Evolutionary conservation across 2,329 filamentous ascomycete genomes (phyloP).

Genomic region (Ascochyta clinopodiicola): DNA sequence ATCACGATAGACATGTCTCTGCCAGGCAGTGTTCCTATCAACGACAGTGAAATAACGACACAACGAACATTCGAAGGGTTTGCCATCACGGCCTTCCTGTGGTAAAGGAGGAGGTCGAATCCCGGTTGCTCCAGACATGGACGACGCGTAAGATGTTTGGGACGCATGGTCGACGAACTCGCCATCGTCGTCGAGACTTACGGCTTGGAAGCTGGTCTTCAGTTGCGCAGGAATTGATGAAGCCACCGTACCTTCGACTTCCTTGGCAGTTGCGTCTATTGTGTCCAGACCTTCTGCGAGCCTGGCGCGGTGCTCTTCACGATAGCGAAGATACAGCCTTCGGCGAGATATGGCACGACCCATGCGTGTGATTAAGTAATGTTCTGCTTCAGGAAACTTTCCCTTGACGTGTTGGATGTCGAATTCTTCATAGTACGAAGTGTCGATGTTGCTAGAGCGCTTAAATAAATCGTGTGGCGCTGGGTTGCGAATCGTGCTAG

Average conservation of each 20-base stretch:
- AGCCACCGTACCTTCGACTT: background rate
- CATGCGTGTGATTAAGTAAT: too few relatives aligned
- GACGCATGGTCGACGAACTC: constrained; percentile 17
- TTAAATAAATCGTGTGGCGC: background rate
- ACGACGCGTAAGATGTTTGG: constrained; percentile 36
- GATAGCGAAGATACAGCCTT: constrained; percentile 40
- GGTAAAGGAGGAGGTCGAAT: background rate
- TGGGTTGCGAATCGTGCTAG: background rate
- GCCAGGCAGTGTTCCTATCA: background rate
- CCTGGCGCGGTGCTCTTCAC: constrained; percentile 33
- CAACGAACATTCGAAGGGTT: background rate
- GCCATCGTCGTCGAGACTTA: constrained; percentile 16
- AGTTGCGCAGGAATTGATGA: background rate
- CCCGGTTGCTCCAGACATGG: background rate
- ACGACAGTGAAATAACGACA: background rate
- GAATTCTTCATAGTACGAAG: background rate
- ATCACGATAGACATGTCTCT: background rate
- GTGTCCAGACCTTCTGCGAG: constrained; percentile 17
- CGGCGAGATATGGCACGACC: constrained; percentile 25
- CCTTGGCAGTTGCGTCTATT: background rate
- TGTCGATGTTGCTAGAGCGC: background rate
- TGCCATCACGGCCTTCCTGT: too few relatives aligned
- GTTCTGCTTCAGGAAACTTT: too few relatives aligned
- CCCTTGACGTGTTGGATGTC: too few relatives aligned
- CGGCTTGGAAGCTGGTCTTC: background rate